Base-by-base conservation (phyloP, 441 rosid species). In the Populus hybrid region DNA sequence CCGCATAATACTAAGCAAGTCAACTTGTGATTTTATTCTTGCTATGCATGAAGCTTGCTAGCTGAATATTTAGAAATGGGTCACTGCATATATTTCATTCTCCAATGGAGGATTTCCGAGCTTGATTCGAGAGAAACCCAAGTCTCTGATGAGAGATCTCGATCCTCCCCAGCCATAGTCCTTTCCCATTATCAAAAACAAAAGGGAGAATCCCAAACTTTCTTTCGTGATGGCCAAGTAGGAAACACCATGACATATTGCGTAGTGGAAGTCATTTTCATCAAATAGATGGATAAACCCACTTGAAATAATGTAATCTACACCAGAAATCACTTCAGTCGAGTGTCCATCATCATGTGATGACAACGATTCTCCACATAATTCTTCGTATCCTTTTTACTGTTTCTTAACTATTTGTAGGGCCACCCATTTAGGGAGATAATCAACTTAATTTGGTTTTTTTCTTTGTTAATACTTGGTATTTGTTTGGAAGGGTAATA, bases 281-380 rank as follows among this genome's bases (percentile, higher is more conserved):
- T 67, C 18, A 18, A 78, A 56, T 4, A 67, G 21, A 67, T 29
- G 21, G 65, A 12, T 31, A 18, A 64, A 23, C 26, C 68, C 72
- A 69, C 72, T 31, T 20, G 21, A 69, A 36, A 3, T 20, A 69
- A 69, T 40, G 36, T 35, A 56, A 4, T 20, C 26, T 56, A 14
- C 66, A 9, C 68, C 68, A 56, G 3, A 24, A 9, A 36, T 76
- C 68, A 76, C 73, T 56, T 75, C 21, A 5, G 16, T 21, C 10
- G 20, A 16, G 35, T 38, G 36, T 72, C 33, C 9, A 23, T 68
- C 23, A 67, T 64, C 24, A 76, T 66, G 38, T 50, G 71, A 73
- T 50, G 71, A 73, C 59, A 78, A 74, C 77, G 73, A 80, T 76
- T 78, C 77, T 67, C 68, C 79, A 64, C 82, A 29, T 72, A 72